Base-by-base conservation (phyloP, 345 rosid genomes). In the Citrus sp. region DNA sequence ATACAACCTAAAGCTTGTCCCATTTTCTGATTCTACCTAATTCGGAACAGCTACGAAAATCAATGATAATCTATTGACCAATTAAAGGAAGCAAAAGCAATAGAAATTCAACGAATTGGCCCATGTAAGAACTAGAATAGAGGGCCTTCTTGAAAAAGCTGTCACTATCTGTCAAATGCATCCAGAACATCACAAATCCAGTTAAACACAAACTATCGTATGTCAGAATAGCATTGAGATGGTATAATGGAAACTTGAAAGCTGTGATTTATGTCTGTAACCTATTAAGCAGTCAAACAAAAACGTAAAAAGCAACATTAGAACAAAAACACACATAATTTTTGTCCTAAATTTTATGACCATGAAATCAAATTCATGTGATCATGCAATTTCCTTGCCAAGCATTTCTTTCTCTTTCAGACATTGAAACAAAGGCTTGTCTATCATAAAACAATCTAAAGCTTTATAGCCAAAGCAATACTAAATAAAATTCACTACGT, bases 1-100 rank as follows among this genome's bases (percentile, higher is more conserved):
- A 92, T 16, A 69, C 95, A 92, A 34, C 97, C 91, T 9, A 90
- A 74, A 35, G 66, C 89, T 77, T 86, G 85, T 22, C 88, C 88
- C 88, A 86, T 86, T 77, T 74, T 66, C 61, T 74, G 73, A 63
- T 66, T 32, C 78, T 67, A 68, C 30, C 9, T 37, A 80, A 21
- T 59, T 65, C 67, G 72, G 38, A 46, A 66, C 61, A 64, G 34
- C 24, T 49, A 78, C 4, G 46, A 68, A 35, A 21, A 69, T 78
- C 75, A 67, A 30, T 14, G 28, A 74, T 64, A 62, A 73, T 46
- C 7, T 51, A n/a, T 34, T 16, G 21, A 74, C 4, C 67, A 56
- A 32, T 74, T 40, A 5, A 46, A 3, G 49, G 21, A 35, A 28
- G 69, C 60, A 59, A n/a, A 40, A 78, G 58, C 1, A 46, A 63